A percentile compares a stretch with the other conserved stretches of the same genome.
phyloP scores from a whole-genome alignment of 2,329 filamentous ascomycete genomes.

The Penicillium griseofulvum region DNA sequence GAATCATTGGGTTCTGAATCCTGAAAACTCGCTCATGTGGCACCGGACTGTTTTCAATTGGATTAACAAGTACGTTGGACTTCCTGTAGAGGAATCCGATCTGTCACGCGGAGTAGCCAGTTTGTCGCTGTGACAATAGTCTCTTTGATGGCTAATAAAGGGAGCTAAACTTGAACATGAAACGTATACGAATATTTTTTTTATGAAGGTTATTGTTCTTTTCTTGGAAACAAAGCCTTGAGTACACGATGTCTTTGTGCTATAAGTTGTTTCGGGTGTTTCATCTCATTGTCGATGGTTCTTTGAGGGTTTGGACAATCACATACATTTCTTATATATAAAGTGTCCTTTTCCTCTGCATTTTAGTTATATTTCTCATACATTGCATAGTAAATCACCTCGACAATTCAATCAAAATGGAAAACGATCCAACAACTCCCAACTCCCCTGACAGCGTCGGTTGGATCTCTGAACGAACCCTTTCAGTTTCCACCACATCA shows the following conservation, averaged over 20 bases:
- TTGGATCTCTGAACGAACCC: neutral
- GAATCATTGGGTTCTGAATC: conserved; percentile 81
- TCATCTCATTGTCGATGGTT: conserved; percentile 15
- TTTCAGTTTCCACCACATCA: neutral
- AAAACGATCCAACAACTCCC: neutral
- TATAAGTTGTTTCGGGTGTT: conserved; percentile 10
- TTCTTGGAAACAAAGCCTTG: conserved; percentile 12
- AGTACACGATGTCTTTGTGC: conserved; percentile 3
- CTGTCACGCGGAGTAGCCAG: conserved; percentile 16
- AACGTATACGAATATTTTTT: neutral
- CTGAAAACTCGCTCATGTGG: conserved; percentile 88
- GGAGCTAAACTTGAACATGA: neutral
- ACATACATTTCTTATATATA: conserved; percentile 10
- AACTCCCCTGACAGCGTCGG: neutral
- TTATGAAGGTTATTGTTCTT: conserved; percentile 2
- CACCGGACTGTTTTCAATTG: conserved; percentile 80
- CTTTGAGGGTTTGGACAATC: conserved; percentile 9
- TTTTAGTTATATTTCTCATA: neutral
- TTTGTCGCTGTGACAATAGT: conserved; percentile 17
- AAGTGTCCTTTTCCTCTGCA: neutral
- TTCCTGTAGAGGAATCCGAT: conserved; percentile 43
- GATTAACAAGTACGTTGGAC: conserved; percentile 60
- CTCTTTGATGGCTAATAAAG: neutral
- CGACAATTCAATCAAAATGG: neutral
- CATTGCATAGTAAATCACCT: too few species aligned